Percentiles rank a stretch among this genome's conserved stretches.
These are phyloP conservation scores for Irpex sp. DNA, from an alignment of 1,284 basidiomycete genomes.

Conservation along the genomic window DNA sequence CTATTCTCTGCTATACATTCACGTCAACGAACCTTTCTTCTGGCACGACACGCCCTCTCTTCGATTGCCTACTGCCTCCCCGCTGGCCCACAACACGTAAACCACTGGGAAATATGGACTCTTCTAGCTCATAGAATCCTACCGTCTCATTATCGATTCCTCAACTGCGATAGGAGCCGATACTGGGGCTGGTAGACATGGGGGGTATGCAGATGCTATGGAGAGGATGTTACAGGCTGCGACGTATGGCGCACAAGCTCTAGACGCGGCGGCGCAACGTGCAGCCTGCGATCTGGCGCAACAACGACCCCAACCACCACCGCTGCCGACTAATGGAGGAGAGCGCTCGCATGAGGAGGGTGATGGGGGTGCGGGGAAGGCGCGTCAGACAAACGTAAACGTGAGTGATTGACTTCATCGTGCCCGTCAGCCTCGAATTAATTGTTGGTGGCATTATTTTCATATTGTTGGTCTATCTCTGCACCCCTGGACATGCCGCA, in stretches of 20 bases:
- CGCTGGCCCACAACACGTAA: not conserved
- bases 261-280: constrained; percentile 37
- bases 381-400: constrained; percentile 19
- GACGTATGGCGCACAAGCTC: constrained; percentile 46
- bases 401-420: not conserved
- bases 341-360: constrained; percentile 17
- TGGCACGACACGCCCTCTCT: not conserved
- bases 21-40: constrained; percentile 11
- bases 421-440: not conserved
- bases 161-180: constrained; percentile 28
- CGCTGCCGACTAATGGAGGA: constrained; percentile 11
- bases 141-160: constrained; percentile 40
- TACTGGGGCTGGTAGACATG: constrained; percentile 24
- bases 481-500: not conserved
- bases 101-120: not conserved
- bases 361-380: constrained; percentile 15
- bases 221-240: constrained; percentile 49
- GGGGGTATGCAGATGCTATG: constrained; percentile 33
- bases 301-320: constrained; percentile 3
- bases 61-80: not conserved
- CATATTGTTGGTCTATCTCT: not conserved
- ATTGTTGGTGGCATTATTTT: not conserved
- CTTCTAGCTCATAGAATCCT: constrained; percentile 42
- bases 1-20: constrained; percentile 3
- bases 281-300: constrained; percentile 17